Evolutionary conservation across 495 filamentous ascomycete species (phyloP), one percentile per base, ranked within the genome.

Genomic region (Penicillium manginii): DNA sequence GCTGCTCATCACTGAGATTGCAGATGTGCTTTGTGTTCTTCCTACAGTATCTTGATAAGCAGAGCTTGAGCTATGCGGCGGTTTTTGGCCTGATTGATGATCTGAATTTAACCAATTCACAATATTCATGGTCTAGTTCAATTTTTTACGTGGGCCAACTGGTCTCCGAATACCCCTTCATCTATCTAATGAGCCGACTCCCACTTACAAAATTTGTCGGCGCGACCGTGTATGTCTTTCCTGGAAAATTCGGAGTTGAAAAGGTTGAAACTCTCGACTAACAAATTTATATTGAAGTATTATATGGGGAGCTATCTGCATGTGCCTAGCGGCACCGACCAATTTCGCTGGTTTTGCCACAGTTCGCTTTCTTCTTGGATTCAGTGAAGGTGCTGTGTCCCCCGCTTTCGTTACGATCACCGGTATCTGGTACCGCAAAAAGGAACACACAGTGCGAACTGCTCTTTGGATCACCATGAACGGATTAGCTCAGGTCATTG

Each of bases 31-130:
- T 65, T 19, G 61, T 72, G 17, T 72, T 72, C 50, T 72, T 72
- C 43, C 29, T 69, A 15, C 64, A 69, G 29, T 72, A 79, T 43
- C 80, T 84, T 35, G 82, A 85, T 61, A 83, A 84, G 61, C 81
- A 81, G n/a, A 83, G 80, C 18, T 63, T 86, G 12, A 82, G 77
- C 43, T 84, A 83, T 66, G 81, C 81, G 2, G 74, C 74, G 6
- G 77, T 86, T 33, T 86, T 86, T 65, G 81, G 82, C 3, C 79
- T 87, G 32, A 68, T 72, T n/a, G 61, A 77, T 5, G 83, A 67
- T 61, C 61, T 86, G 8, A 59, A 79, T n/a, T 69, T 87, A 18
- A 63, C 67, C 15, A 80, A 80, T 18, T 64, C 68, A 0, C 72
- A 86, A 33, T 86, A 85, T 50, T 81, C 72, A 47, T 87, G 81